These are phyloP conservation scores for Picochlorum sp. DNA, from an alignment of 139 green algal species.

Conservation along the genomic window DNA sequence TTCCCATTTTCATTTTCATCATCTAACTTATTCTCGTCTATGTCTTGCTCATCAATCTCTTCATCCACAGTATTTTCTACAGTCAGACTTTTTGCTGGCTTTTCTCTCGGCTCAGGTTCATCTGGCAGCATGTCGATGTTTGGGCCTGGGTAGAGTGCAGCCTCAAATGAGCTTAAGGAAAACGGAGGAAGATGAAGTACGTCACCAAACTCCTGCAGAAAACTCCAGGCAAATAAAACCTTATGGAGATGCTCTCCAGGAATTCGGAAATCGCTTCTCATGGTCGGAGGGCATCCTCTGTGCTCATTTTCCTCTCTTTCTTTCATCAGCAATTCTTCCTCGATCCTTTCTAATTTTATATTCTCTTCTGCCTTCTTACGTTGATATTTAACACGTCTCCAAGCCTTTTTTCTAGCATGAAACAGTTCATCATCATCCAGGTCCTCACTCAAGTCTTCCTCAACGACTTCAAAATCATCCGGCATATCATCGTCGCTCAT, in stretches of 20 bases:
- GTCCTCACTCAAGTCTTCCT: conserved; percentile 10
- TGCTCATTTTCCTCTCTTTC: conserved; percentile 26
- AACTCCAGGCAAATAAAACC: conserved; percentile 57
- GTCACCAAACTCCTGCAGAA: conserved; percentile 42
- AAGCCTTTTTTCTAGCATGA: background rate
- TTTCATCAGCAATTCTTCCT: conserved; percentile 12
- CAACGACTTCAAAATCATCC: conserved; percentile 4
- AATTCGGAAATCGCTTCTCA: conserved; percentile 28
- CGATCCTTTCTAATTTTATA: background rate
- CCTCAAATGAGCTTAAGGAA: conserved; percentile 53
- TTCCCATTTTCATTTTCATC: background rate
- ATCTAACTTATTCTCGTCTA: background rate
- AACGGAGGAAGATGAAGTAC: conserved; percentile 58
- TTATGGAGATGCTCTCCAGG: conserved; percentile 34
- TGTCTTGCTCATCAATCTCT: background rate
- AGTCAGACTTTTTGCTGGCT: no score
- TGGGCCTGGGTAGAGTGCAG: conserved; percentile 50
- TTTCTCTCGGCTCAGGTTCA: background rate
- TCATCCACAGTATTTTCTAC: background rate
- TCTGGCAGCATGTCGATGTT: background rate
- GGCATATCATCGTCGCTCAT: conserved; percentile 19
- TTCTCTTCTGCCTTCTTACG: background rate
- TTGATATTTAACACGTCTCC: conserved; percentile 8
- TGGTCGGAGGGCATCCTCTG: conserved; percentile 39
- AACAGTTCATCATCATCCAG: background rate